Evolutionary conservation across 257 asterid species (phyloP).

Genomic region (Fraxinus quadrangulata): DNA sequence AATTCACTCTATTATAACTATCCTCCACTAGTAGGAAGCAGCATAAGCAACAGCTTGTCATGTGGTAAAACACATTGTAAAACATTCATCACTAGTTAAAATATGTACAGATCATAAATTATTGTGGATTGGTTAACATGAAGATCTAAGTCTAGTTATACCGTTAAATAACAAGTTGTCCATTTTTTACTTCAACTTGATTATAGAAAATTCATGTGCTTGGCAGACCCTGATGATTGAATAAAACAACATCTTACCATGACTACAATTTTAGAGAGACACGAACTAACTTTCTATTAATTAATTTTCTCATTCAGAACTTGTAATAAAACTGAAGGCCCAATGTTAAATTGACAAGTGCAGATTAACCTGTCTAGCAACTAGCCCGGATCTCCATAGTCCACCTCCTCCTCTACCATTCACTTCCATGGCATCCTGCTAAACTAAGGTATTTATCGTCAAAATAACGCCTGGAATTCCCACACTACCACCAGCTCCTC

Average conservation of each 20-base stretch:
- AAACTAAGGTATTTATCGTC: background rate
- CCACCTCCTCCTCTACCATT: background rate
- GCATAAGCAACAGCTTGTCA: slow-evolving; percentile 10
- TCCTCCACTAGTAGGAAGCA: slow-evolving; percentile 3
- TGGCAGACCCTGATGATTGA: background rate
- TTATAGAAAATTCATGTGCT: background rate
- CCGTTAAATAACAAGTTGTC: background rate
- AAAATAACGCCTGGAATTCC: background rate
- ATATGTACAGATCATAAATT: background rate
- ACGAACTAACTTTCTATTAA: background rate
- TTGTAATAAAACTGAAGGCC: no score
- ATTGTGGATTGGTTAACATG: background rate
- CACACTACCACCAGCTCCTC: background rate
- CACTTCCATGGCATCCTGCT: background rate
- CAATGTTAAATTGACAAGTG: no score
- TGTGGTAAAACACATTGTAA: background rate
- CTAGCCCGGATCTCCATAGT: background rate
- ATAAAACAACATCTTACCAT: background rate
- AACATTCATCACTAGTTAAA: background rate
- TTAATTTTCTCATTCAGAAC: background rate
- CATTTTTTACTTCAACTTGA: background rate
- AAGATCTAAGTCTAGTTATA: background rate
- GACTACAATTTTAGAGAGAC: background rate
- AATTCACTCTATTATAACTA: background rate
- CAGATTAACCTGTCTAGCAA: background rate